Percentiles rank a stretch among this genome's conserved stretches.
Conservation (phyloP, 768 basidiomycete species). For the Kwoniella shandongensis region DNA sequence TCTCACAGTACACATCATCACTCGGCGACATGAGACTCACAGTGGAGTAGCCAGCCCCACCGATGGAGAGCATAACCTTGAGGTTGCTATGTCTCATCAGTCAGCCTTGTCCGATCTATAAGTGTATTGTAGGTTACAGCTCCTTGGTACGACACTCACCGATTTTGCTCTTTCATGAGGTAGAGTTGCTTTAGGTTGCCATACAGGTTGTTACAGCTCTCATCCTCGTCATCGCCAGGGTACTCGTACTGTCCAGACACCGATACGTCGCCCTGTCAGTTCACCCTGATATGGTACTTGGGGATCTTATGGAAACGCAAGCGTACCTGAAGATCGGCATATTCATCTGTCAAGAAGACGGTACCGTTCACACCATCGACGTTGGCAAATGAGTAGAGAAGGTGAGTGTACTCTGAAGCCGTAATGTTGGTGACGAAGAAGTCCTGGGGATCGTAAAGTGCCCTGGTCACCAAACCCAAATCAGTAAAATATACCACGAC, state of each 20-base stretch:
- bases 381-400: slow-evolving; percentile 91
- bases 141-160: slow-evolving; percentile 52
- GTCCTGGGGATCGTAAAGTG: slow-evolving; percentile 4
- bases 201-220: slow-evolving; percentile 82
- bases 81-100: slow-evolving; percentile 52
- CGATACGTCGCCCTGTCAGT: background rate
- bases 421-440: slow-evolving; percentile 62
- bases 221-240: slow-evolving; percentile 85
- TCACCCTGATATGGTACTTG: background rate
- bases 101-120: slow-evolving; percentile 43
- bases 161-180: slow-evolving; percentile 78
- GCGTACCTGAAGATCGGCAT: slow-evolving; percentile 77
- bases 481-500: no score
- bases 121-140: slow-evolving; percentile 44
- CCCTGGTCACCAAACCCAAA: no score
- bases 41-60: slow-evolving; percentile 65
- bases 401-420: slow-evolving; percentile 80
- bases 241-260: slow-evolving; percentile 75
- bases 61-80: slow-evolving; percentile 74
- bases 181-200: slow-evolving; percentile 94
- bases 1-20: no score
- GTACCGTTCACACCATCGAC: slow-evolving; percentile 77
- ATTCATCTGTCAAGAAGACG: slow-evolving; percentile 80
- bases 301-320: background rate
- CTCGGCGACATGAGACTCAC: background rate